Evolutionary conservation across 495 filamentous ascomycete genomes (phyloP), one percentile per base, ranked within the genome.

Genomic region (Margaritispora aquatica): DNA sequence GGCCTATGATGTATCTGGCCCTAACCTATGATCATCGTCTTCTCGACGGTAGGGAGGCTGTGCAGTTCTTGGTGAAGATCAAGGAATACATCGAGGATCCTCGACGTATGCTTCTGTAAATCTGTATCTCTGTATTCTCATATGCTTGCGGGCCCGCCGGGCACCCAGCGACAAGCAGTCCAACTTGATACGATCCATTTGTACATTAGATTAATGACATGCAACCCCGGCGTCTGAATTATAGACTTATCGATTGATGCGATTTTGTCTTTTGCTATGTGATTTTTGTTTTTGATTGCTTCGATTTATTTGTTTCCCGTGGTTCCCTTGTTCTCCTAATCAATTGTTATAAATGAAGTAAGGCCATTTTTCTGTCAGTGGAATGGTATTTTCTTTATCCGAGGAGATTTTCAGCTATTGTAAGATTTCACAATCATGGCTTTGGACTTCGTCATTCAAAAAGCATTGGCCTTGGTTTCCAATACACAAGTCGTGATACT

Each of bases 11-110:
- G 94, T 97, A 96, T 64, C 84, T 98, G 41, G 95, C 94, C 41
- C 82, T 98, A 52, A 98, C 94, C 17, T 98, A 98, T 70, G 94
- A 98, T 68, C 94, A 98, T 73, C 88, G 94, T 63, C 82, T 97
- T 36, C 78, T 98, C 24, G 95, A 97, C 72, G 95, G 94, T 24
- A 85, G 94, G 66, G 94, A 98, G 77, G 95, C 92, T 13, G 92
- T 96, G 26, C 95, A 93, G 59, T 98, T 98, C 82, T 77, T 98
- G 63, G 88, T 98, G 47, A 97, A 96, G 86, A 86, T 97, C 68
- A 96, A 96, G 81, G 89, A 97, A 70, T 97, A 92, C 73, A 97
- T 98, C 67, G 94, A 98, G 76, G 95, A 98, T 69, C 94, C 94
- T 9, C 77, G 90, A 36, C 86, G 86, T 65, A 97, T 98, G 94